Evolutionary conservation across 495 filamentous ascomycete species (phyloP).

Genomic region (Penicillium maclennaniae): DNA sequence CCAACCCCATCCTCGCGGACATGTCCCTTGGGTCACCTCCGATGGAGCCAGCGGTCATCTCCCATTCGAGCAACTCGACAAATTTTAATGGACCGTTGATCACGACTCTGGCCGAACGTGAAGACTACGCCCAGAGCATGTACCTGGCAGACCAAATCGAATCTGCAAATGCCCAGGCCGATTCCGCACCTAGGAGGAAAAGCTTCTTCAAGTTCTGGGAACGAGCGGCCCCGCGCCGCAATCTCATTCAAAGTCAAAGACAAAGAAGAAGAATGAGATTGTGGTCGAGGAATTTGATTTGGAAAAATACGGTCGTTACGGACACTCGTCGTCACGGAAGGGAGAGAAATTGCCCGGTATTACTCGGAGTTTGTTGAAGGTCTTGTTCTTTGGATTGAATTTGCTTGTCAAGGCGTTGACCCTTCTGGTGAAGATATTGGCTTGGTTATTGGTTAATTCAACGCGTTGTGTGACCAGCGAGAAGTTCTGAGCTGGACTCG

Average conservation of each 20-base stretch:
- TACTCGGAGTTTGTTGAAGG: slow-evolving; percentile 28
- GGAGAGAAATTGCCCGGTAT: slow-evolving; percentile 39
- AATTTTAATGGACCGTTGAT: slow-evolving; percentile 32
- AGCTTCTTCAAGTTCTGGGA: slow-evolving; percentile 25
- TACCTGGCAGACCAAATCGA: slow-evolving; percentile 33
- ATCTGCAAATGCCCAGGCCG: slow-evolving; percentile 11
- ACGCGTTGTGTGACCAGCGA: slow-evolving; percentile 40
- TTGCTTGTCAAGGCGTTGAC: slow-evolving; percentile 36
- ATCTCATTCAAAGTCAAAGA: background rate
- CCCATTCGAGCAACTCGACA: background rate
- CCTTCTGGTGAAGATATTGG: slow-evolving; percentile 34
- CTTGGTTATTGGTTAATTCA: slow-evolving; percentile 37
- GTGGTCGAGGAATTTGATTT: slow-evolving; percentile 45
- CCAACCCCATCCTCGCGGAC: slow-evolving; percentile 34
- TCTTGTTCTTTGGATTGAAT: slow-evolving; percentile 39
- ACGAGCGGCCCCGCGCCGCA: background rate
- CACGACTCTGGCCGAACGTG: slow-evolving; percentile 41
- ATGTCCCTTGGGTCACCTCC: slow-evolving; percentile 28
- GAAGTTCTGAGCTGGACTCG: slow-evolving; percentile 30
- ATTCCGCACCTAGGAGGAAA: slow-evolving; percentile 7
- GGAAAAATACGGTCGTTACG: slow-evolving; percentile 43
- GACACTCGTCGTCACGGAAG: slow-evolving; percentile 29
- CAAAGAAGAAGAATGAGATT: slow-evolving; percentile 24
- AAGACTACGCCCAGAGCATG: slow-evolving; percentile 34
- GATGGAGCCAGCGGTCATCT: background rate